phyloP scores from a whole-genome alignment of 1,284 basidiomycete genomes.

The Singerocomus rubriflavus region DNA sequence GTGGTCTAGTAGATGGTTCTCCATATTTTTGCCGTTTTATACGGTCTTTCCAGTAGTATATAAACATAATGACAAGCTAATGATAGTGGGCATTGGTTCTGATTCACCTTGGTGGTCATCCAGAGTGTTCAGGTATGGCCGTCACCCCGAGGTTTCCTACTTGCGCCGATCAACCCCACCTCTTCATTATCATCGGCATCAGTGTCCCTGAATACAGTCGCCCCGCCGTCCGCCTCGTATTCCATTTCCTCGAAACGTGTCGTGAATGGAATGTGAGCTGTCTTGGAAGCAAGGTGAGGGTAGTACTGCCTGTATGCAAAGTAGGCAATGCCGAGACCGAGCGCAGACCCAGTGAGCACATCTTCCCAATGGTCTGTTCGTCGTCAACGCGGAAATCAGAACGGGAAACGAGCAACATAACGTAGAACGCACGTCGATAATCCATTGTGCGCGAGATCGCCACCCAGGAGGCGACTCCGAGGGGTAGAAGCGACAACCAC shows the following conservation, averaged over 20 bases:
- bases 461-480: constrained; percentile 62
- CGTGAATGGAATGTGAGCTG: constrained; percentile 46
- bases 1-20: not conserved
- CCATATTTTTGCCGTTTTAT: not conserved
- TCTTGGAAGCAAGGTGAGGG: constrained; percentile 31
- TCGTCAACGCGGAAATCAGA: not conserved
- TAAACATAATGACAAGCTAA: not conserved
- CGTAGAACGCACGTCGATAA: constrained; percentile 51
- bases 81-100: not conserved
- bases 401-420: not conserved
- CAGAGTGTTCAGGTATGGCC: not conserved
- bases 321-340: constrained; percentile 50
- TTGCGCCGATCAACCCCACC: constrained; percentile 21
- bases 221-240: not conserved
- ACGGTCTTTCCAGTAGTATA: not conserved
- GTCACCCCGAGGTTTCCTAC: constrained; percentile 6
- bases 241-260: constrained; percentile 34
- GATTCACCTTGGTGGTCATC: not conserved
- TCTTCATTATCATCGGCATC: constrained; percentile 37
- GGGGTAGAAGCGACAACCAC: constrained; percentile 64
- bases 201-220: constrained; percentile 6
- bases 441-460: constrained; percentile 70
- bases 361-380: constrained; percentile 52
- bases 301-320: constrained; percentile 49
- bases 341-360: constrained; percentile 49